Evolutionary conservation across 83 land plant genomes (phyloP).

Genomic region (Diphasiastrum complanatum): DNA sequence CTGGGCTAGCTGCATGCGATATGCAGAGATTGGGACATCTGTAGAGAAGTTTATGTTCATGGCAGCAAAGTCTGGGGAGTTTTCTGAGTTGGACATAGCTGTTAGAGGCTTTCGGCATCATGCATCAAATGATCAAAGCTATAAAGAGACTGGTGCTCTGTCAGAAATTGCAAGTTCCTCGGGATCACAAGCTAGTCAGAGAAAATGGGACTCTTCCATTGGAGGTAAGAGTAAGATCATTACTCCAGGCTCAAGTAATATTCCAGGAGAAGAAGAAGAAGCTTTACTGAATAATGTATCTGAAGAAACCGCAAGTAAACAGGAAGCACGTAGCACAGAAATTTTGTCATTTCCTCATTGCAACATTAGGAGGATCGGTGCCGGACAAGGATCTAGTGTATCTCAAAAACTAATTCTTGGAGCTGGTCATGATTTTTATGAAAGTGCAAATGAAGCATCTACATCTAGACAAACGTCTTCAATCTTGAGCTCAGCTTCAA

Average conservation of each 20-base stretch:
- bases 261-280: neutral
- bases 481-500: too few relatives aligned
- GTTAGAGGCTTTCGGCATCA: neutral
- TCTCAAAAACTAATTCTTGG: too few relatives aligned
- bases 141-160: neutral
- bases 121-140: neutral
- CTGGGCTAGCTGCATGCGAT: constrained; percentile 43
- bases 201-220: neutral
- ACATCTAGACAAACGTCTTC: too few relatives aligned
- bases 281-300: too few relatives aligned
- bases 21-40: constrained; percentile 35
- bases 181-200: neutral
- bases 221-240: neutral
- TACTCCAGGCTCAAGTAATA: neutral
- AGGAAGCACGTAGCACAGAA: too few relatives aligned
- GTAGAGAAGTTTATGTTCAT: constrained; percentile 45
- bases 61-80: constrained; percentile 45
- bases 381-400: too few relatives aligned
- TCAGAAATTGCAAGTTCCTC: neutral
- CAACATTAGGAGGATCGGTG: too few relatives aligned
- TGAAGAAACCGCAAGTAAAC: too few relatives aligned
- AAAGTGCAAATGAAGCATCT: too few relatives aligned
- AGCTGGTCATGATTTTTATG: too few relatives aligned
- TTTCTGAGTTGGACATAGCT: constrained; percentile 33
- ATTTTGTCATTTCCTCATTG: too few relatives aligned